A percentile compares a stretch with the other conserved stretches of the same genome.
phyloP scores from a whole-genome alignment of 2,329 filamentous ascomycete species.

The Albophoma yamanashiensis region DNA sequence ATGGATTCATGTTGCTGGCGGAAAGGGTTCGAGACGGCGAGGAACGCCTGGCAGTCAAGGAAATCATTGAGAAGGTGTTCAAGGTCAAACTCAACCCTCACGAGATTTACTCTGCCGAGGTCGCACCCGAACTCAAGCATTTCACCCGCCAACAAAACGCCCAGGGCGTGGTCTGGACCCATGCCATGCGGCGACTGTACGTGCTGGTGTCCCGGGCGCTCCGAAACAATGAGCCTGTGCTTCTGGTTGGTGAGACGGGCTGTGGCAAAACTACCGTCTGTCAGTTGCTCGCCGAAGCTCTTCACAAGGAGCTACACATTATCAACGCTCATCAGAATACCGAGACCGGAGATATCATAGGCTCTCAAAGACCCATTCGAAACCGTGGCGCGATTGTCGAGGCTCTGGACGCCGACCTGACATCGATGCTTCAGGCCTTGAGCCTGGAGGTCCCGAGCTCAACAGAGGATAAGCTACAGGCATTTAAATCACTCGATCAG shows the following conservation, averaged over 20 bases:
- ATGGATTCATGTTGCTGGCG: slow-evolving; percentile 93
- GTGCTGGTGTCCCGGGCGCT: slow-evolving; percentile 81
- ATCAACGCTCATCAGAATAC: slow-evolving; percentile 98
- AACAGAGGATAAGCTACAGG: slow-evolving; percentile 44
- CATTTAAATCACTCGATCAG: slow-evolving; percentile 39
- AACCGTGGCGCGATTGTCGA: slow-evolving; percentile 69
- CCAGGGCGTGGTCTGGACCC: slow-evolving; percentile 81
- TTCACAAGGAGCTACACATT: slow-evolving; percentile 67
- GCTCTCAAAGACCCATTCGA: slow-evolving; percentile 82
- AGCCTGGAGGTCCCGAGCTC: slow-evolving; percentile 28
- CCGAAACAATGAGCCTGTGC: slow-evolving; percentile 81
- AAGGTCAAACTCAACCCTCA: slow-evolving; percentile 71
- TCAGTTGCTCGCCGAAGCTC: slow-evolving; percentile 77
- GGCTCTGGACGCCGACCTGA: slow-evolving; percentile 51
- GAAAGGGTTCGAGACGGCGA: slow-evolving; percentile 89
- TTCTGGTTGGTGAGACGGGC: slow-evolving; percentile 92
- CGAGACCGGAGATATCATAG: slow-evolving; percentile 94
- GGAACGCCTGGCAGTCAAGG: slow-evolving; percentile 75
- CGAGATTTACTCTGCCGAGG: slow-evolving; percentile 56
- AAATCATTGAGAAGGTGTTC: slow-evolving; percentile 83
- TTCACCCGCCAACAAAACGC: slow-evolving; percentile 35
- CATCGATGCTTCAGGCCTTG: slow-evolving; percentile 29
- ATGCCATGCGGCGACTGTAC: slow-evolving; percentile 85
- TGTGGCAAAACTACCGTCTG: slow-evolving; percentile 97
- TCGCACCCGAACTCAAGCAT: slow-evolving; percentile 44